Conservation (phyloP, 106 monocot species). For the Phalaenopsis aphrodite region DNA sequence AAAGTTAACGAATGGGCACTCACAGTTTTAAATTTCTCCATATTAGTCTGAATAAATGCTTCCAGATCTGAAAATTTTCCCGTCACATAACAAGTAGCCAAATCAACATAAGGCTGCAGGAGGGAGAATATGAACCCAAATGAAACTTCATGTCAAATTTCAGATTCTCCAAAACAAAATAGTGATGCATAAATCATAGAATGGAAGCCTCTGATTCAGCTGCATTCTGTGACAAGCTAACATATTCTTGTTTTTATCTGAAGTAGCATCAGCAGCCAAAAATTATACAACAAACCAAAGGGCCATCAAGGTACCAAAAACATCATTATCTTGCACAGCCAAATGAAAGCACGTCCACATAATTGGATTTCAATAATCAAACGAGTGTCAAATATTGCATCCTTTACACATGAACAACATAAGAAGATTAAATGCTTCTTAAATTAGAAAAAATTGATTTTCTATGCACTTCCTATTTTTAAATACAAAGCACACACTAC, state of each 20-base stretch:
- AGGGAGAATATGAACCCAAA: constrained; percentile 6
- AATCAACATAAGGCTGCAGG: constrained; percentile 62
- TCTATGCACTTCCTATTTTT: no score
- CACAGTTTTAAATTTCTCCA: constrained; percentile 78
- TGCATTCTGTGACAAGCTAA: not conserved
- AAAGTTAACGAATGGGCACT: constrained; percentile 11
- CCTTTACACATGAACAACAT: no score
- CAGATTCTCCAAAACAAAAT: not conserved
- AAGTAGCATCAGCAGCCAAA: not conserved
- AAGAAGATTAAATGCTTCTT: no score
- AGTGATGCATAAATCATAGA: not conserved
- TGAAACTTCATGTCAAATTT: not conserved
- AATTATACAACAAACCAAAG: not conserved
- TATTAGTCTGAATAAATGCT: constrained; percentile 53
- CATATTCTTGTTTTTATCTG: not conserved
- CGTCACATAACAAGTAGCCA: constrained; percentile 47
- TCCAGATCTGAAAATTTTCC: constrained; percentile 68
- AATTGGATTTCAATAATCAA: not conserved
- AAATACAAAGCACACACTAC: no score
- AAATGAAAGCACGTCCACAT: not conserved
- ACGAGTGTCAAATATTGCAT: not conserved
- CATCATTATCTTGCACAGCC: not conserved
- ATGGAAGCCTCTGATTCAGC: not conserved
- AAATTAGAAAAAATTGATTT: no score
- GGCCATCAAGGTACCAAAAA: not conserved